A percentile compares a stretch with the other conserved stretches of the same genome.
These are phyloP conservation scores for Xylona heveae DNA, from an alignment of 495 filamentous ascomycete genomes.

Conservation along the genomic window DNA sequence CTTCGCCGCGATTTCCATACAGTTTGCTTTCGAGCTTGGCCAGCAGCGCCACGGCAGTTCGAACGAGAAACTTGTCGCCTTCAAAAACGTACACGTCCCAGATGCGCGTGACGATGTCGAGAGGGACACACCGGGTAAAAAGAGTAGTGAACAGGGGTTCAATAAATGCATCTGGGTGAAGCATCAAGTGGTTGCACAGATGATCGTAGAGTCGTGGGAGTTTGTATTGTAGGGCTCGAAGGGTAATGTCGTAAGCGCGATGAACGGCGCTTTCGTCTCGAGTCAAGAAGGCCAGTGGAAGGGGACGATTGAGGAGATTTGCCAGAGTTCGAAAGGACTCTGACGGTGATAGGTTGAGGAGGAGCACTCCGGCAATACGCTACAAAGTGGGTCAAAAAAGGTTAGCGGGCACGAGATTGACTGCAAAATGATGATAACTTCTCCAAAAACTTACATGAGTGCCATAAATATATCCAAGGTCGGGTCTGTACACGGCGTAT, in stretches of 20 bases:
- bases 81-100: conserved; percentile 96
- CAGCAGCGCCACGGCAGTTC: conserved; percentile 55
- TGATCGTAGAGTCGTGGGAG: conserved; percentile 47
- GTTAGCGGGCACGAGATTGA: not conserved
- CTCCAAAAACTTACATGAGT: conserved; percentile 39
- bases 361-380: conserved; percentile 70
- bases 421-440: not conserved
- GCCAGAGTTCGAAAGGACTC: conserved; percentile 67
- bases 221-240: conserved; percentile 51
- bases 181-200: conserved; percentile 25
- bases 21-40: conserved; percentile 37
- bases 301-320: conserved; percentile 72
- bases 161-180: conserved; percentile 25
- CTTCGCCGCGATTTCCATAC: conserved; percentile 31
- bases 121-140: conserved; percentile 31
- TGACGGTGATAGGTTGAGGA: conserved; percentile 55
- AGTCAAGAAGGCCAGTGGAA: conserved; percentile 74
- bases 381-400: conserved; percentile 14
- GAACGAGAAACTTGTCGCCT: conserved; percentile 61
- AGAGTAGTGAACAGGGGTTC: conserved; percentile 37
- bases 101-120: conserved; percentile 58
- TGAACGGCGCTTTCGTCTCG: conserved; percentile 49
- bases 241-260: conserved; percentile 48
- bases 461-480: conserved; percentile 78
- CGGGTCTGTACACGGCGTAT: conserved; percentile 82